Evolutionary conservation across 2,329 filamentous ascomycete genomes (phyloP).

Genomic region (Myriosclerotinia curreyana): DNA sequence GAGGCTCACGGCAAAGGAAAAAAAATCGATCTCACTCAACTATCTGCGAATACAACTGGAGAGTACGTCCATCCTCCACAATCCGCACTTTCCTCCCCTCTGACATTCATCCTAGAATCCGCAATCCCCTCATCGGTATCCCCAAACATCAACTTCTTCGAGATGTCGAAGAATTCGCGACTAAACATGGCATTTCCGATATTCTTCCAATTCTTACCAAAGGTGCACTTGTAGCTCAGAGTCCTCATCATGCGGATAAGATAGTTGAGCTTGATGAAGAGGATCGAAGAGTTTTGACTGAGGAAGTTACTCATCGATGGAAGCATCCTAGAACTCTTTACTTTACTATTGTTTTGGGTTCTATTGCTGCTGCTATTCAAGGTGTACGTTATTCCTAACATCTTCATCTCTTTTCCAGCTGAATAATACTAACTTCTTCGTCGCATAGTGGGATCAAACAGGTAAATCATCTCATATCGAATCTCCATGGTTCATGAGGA

Average conservation of each 20-base stretch:
- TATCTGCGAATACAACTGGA: slow-evolving; percentile 16
- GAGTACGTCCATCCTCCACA: not conserved
- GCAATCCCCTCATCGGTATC: slow-evolving; percentile 56
- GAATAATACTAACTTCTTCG: not conserved
- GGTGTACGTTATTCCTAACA: slow-evolving; percentile 39
- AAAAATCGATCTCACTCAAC: slow-evolving; percentile 12
- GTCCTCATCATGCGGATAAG: slow-evolving; percentile 63
- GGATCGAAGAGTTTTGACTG: slow-evolving; percentile 59
- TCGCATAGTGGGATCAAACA: slow-evolving; percentile 23
- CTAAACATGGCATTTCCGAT: slow-evolving; percentile 56
- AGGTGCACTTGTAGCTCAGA: slow-evolving; percentile 72
- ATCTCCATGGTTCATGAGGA: not conserved
- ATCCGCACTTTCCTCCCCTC: not conserved
- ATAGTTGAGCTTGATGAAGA: slow-evolving; percentile 54
- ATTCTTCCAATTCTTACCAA: slow-evolving; percentile 59
- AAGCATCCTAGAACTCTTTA: slow-evolving; percentile 60
- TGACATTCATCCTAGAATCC: slow-evolving; percentile 43
- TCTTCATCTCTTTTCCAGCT: slow-evolving; percentile 21
- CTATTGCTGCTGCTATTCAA: slow-evolving; percentile 67
- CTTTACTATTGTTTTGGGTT: slow-evolving; percentile 65
- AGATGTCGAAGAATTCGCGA: slow-evolving; percentile 59
- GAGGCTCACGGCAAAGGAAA: not conserved
- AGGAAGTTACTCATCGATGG: slow-evolving; percentile 68
- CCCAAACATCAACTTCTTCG: slow-evolving; percentile 49
- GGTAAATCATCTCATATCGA: not conserved